Evolutionary conservation across 306 rosid genomes (phyloP), one percentile per base, ranked within the genome.

Genomic region (Cicer chorassanicum): DNA sequence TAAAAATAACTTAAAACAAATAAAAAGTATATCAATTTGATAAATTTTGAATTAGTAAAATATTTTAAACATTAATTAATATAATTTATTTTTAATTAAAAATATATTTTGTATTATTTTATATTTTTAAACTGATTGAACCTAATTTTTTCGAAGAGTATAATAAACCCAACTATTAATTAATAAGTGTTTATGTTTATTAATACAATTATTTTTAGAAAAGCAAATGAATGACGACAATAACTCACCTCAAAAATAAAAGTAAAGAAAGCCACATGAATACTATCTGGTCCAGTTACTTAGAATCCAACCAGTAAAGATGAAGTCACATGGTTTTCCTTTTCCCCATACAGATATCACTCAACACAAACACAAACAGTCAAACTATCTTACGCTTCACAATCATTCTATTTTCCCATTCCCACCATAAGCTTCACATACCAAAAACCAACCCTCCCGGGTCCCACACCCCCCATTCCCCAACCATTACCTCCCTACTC

Each of bases 251-350:
- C 36, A 29, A 29, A 29, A 29, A 29, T 16, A 7, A 54, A 7
- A 5, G 18, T 21, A 5, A 34, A 59, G 34, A 18, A 36, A 60
- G 6, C 65, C 65, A 60, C 65, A 42, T 42, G 42, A 7, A 60
- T 38, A 19, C n/a, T 9, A 19, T 13, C 64, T 57, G 29, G 41
- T 29, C 59, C 6, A 62, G 41, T 14, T 55, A 44, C 34, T 34
- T 12, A 49, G n/a, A 36, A 55, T 40, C 64, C 65, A 81, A 55
- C 70, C 56, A 41, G 29, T 50, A 14, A 65, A 65, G 46, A 49
- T 24, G 55, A 15, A 12, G 48, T 78, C 86, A 82, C 83, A 78
- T 82, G 86, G 86, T 51, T 70, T 64, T 54, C 43, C 74, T 45
- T 50, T 78, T 82, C 70, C 70, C 76, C 64, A 78, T 63, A 63